Base-by-base conservation (phyloP, 2,329 filamentous ascomycete genomes). In the Cladosporium cucumerinum region DNA sequence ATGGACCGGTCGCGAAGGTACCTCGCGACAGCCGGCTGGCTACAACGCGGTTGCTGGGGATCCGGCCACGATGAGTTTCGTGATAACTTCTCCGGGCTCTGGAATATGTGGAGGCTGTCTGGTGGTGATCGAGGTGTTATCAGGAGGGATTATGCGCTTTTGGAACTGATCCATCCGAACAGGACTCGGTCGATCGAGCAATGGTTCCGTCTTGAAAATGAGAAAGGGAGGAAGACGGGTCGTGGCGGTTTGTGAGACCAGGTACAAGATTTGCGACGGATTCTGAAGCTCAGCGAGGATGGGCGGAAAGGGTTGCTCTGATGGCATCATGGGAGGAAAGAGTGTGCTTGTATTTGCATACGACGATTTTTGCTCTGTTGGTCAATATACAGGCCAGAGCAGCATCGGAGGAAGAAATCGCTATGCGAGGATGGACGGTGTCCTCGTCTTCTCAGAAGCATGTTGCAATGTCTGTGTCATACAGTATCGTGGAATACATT, bases 71-170 rank as follows among this genome's bases (percentile, higher is more conserved):
- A 73, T 81, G 75, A 82, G 70, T 1, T 81, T 5, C 72, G 73
- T 36, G 71, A 82, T 54, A 86, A 85, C 68, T 86, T 86, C 67
- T 79, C 78, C 0, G 82, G 78, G 0, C 85, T 82, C 68, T 85
- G 82, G 80, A 81, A 78, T 63, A 65, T 80, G 61, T 85, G 78
- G 75, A 77, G 74, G 54, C 61, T 78, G 62, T 79, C 79, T 1
- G 78, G 77, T 0, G 76, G 74, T 0, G 81, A 82, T 61, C 70
- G 72, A 30, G 80, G 79, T 0, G 67, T 84, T 5, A 68, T 84
- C 1, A 71, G 71, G 65, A 76, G 82, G 58, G 79, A 86, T 69
- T 84, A 84, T 69, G 73, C 69, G 16, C 66, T 85, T 21, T 71
- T 86, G 49, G 83, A 85, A 69, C 77, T 82, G 72, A 85, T 86